Evolutionary conservation across 164 flowering plant species (phyloP).

Genomic region (Annona cherimola): DNA sequence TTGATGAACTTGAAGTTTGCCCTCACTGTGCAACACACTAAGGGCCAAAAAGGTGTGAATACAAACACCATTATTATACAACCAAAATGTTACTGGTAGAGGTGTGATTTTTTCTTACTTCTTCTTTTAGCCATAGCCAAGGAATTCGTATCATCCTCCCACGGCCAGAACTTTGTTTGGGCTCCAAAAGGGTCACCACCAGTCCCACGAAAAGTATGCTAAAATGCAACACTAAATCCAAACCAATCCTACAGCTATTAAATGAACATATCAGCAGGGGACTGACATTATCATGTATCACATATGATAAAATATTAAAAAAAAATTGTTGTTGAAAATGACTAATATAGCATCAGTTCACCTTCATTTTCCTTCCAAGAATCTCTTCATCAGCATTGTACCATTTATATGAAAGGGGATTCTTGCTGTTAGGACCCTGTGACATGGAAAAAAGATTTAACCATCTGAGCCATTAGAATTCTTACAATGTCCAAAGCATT

Average conservation of each 20-base stretch:
- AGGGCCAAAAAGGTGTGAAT: not conserved
- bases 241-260: constrained; percentile 52
- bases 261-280: not conserved
- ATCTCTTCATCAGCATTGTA: no score
- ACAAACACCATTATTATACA: not conserved
- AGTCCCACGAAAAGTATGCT: constrained; percentile 97
- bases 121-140: constrained; percentile 96
- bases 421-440: no score
- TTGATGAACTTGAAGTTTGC: constrained; percentile 91
- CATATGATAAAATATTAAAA: not conserved
- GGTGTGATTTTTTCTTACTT: constrained; percentile 42
- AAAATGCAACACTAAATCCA: constrained; percentile 96
- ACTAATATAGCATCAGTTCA: no score
- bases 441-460: no score
- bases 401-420: no score
- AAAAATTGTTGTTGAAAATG: no score
- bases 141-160: constrained; percentile 99
- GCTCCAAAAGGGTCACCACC: constrained; percentile 95
- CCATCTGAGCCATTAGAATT: no score
- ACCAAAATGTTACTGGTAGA: not conserved
- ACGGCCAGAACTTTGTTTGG: constrained; percentile 88
- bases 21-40: constrained; percentile 61
- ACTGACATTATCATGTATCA: not conserved
- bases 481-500: constrained; percentile 78
- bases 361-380: no score